Evolutionary conservation across 306 rosid species (phyloP), one percentile per base, ranked within the genome.

Genomic region (Styphnolobium japonicum): DNA sequence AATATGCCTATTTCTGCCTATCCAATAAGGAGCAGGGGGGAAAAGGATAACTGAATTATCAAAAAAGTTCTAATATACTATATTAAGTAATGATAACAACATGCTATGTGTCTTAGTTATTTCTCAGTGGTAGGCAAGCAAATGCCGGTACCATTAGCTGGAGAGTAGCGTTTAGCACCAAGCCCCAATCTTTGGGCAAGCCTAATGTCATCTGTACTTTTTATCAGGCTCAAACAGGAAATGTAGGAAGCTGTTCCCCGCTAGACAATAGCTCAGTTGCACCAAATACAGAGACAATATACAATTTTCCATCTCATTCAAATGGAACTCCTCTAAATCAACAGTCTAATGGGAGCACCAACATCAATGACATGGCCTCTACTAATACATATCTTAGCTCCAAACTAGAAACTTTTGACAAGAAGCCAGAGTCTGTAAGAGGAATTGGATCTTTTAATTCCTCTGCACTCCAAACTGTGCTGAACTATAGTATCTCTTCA

Each of bases 211-310:
- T 74, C 60, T 76, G 22, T 52, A 10, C 52, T 81, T 77, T 55
- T 63, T 56, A 76, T 83, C 89, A 89, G 89, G 83, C 84, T 67
- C 87, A 73, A 78, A 78, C 80, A 7, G 89, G 84, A 79, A 84
- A 88, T 80, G 72, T 73, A 0, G 86, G 77, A 40, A 86, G 96
- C 75, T 89, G 82, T 80, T 83, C 90, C 67, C 79, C 86, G 8
- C 82, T 56, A 18, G 89, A 81, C 71, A 85, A 88, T 67, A 77
- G 81, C 80, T 77, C 83, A 18, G 79, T 69, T 77, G 87, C 88
- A 65, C 84, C 73, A 1, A 86, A 79, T 48, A 78, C 79, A 29
- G 89, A 79, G 61, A 73, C 73, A 40, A 15, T 21, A 4, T 81
- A 48, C 66, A 77, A 81, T 76, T 82, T 82, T 39, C 85, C 75